Conservation (phyloP, 164 flowering plant genomes). For the Chimonanthus salicifolius region DNA sequence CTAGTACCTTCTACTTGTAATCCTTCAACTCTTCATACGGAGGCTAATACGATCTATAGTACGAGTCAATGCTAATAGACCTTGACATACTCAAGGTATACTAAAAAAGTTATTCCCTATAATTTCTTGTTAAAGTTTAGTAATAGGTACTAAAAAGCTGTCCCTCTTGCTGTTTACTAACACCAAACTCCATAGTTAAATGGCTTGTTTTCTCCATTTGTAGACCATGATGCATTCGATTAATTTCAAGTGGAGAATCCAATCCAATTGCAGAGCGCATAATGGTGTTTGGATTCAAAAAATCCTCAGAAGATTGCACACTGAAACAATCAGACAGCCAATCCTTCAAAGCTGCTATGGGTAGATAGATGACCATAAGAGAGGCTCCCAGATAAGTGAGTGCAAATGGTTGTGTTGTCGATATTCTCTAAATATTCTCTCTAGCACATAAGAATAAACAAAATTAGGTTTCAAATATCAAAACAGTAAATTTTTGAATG, state of each 20-base stretch:
- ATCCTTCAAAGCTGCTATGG: constrained; percentile 43
- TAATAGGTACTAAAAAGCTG: constrained; percentile 15
- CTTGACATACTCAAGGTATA: neutral
- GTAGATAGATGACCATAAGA: constrained; percentile 55
- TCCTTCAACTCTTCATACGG: too few species aligned
- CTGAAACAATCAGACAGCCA: constrained; percentile 24
- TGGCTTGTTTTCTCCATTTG: constrained; percentile 25
- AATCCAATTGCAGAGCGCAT: constrained; percentile 22
- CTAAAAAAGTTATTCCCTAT: neutral
- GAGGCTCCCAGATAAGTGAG: constrained; percentile 59
- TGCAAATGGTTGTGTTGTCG: constrained; percentile 62
- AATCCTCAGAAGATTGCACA: constrained; percentile 5
- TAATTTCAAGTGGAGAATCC: constrained; percentile 34
- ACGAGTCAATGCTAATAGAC: neutral
- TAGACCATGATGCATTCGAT: constrained; percentile 20
- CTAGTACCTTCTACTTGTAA: too few species aligned
- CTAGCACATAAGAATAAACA: constrained; percentile 20
- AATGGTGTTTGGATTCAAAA: constrained; percentile 2
- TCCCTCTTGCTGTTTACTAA: constrained; percentile 39
- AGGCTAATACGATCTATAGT: neutral
- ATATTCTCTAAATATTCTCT: constrained; percentile 51
- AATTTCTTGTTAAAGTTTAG: neutral
- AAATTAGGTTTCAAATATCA: neutral
- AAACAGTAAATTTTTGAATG: neutral
- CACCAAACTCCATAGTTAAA: constrained; percentile 24